Evolutionary conservation across 805 yeast species (phyloP), one percentile per base, ranked within the genome.

Genomic region (Wickerhamomyces canadensis): DNA sequence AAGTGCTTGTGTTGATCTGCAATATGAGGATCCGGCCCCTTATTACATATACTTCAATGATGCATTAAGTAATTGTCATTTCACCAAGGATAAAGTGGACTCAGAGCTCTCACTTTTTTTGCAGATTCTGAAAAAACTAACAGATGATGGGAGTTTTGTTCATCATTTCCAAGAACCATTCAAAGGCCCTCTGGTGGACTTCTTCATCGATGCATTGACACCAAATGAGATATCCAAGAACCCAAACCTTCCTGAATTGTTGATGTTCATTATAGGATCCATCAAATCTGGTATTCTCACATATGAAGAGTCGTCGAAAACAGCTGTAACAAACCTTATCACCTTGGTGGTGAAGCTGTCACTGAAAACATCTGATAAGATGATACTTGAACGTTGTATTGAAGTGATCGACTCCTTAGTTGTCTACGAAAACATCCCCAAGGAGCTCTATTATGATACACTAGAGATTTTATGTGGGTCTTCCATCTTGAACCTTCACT

Each of bases 21-120:
- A 76, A 41, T 49, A 62, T 9, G 60, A 67, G 13, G 64, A 76
- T 8, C 70, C 74, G 1, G 65, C 74, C 5, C 59, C 74, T 7
- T 61, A 71, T 34, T 51, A 78, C 35, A 63, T 71, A 36, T 83
- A 78, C 57, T 86, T 79, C 55, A 65, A 72, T 38, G 83, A 80
- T 34, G 72, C 84, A 1, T 56, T 74, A 24, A 47, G 51, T 4
- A 68, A 57, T 41, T 70, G 80, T 41, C 50, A 66, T 14, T 45
- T 64, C 26, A 47, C 43, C 40, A 50, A 44, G 17, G 51, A 41
- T 12, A 47, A 40, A 13, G 45, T 68, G 13, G 76, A 76, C 37
- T 69, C 70, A 3, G 80, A 78, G 43, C 68, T 75, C 43, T 74
- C 68, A 31, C 48, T 69, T 15, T 74, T 77, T 34, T 51, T 81